Evolutionary conservation across 805 yeast genomes (phyloP), one percentile per base, ranked within the genome.

Genomic region (Vanderwaltozyma tropicalis): DNA sequence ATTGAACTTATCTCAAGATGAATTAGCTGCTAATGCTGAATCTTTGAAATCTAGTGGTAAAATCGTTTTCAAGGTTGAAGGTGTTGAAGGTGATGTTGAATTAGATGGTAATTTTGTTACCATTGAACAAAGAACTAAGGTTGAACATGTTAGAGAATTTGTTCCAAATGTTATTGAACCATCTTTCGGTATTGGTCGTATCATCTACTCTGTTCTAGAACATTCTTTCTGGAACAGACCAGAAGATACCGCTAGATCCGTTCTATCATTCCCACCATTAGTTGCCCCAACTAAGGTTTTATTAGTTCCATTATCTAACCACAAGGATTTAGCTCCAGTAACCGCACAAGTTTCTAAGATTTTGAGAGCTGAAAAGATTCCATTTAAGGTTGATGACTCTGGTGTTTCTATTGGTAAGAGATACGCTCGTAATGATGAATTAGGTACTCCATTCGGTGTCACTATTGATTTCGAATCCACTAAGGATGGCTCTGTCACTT

Each of bases 91-190:
- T 28, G 70, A 68, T 28, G 73, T 82, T 40, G 95, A 80, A 61
- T 67, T 92, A 42, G 95, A 80, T 52, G 63, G 67, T 39, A 74
- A 77, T 24, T 76, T 86, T 51, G 71, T 92, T 47, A 69, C 70
- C 47, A 86, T 92, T 57, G 84, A 74, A 52, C 77, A 82, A 68
- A 80, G 75, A 59, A 77, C 80, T 39, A 80, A 77, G 57, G 79
- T 80, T 35, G 95, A 86, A 66, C 95, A 88, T 62, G 72, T 92
- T 41, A 84, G 97, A 59, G 98, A 94, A 68, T 92, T 67, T 67
- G 84, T 85, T 48, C 99, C 99, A 45, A 87, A 84, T 60, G 99
- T 92, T 44, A 92, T 92, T 55, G 99, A 92, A 69, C 99, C 99
- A 45, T 92, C 99, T 6, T 92, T 92, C 57, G 99, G 99, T 75